Evolutionary conservation across 2,329 filamentous ascomycete genomes (phyloP), one percentile per base, ranked within the genome.

Genomic region (Epichloe sylvatica): DNA sequence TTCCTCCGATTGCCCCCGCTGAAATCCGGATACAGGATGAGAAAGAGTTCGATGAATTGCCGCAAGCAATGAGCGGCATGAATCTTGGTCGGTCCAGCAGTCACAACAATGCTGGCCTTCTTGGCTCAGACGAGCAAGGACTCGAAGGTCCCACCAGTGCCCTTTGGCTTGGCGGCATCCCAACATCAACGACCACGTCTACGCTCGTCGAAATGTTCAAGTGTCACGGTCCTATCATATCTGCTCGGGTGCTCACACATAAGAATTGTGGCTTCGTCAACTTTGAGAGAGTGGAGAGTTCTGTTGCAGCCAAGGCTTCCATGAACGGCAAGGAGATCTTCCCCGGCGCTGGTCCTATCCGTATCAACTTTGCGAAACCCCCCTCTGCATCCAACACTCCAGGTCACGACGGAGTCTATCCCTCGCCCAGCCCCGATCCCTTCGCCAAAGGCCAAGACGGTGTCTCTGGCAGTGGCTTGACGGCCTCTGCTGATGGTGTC

Each of bases 201-300:
- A 97, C 92, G 0, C 71, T 98, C 53, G 88, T 88, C 51, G 89
- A 94, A 56, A 95, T 97, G 70, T 98, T 98, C 71, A 86, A 87
- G 65, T 78, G 83, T n/a, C 94, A 92, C 57, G 92, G 92, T 9
- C 78, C 84, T 3, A 95, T 98, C 54, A 77, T 92, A 56, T 96
- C 91, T 3, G 91, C 88, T 30, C 80, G 92, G 55, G 92, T 98
- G 4, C 74, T 98, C 53, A 97, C 92, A 0, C 89, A 98, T 73
- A 98, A 98, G 75, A 97, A 95, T 68, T 98, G 92, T 64, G 92
- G 91, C 3, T 98, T 98, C 59, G 91, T 98, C 63, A 98, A 98
- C 67, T 98, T 95, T 61, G 89, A 97, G 67, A 83, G 80, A 52
- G 70, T 92, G 33, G 90, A 97, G 56, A 94, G 88, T 63, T 92